Evolutionary conservation across 2,329 filamentous ascomycete genomes (phyloP), one percentile per base, ranked within the genome.

Genomic region (Bipolaris victoriae): DNA sequence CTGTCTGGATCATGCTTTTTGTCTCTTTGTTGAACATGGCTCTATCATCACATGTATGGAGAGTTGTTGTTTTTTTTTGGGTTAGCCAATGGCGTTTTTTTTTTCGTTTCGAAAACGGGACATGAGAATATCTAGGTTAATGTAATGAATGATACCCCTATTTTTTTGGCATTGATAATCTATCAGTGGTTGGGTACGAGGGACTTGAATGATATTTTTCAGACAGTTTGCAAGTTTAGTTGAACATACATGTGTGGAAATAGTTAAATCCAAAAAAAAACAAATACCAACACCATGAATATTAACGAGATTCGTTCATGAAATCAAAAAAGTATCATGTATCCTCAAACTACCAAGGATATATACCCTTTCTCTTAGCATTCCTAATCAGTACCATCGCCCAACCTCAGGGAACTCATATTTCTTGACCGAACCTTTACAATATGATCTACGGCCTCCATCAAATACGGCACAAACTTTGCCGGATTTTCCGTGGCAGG

Each of bases 401-500:
- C 66, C 49, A 76, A 50, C 22, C 73, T 61, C 71, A 75, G 68
- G 0, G 66, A 74, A 43, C 69, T 74, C 58, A 74, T 31, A 26
- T 63, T 66, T 49, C 69, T 67, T 26, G 65, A 65, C 22, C 70
- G 61, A 3, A 75, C 69, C 58, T 71, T 63, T 61, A 74, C 70
- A 36, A 78, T 76, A 62, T 75, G 73, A 6, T 77, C 73, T 41
- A 78, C 70, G 4, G 74, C 76, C 61, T 77, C 75, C 2, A 77
- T 55, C 55, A 77, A 47, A 61, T 78, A 68, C 29, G 71, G 70
- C 39, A 78, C 75, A 60, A 79, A 79, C 58, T 69, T 70, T 11
- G 58, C 60, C 6, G 77, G 77, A 40, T 79, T 78, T 58, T 82
- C 80, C 0, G 80, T 81, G 0, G 79, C 79, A 0, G 80, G 79